Base-by-base conservation (phyloP, 305 asterid species). In the Fraxinus ornus region DNA sequence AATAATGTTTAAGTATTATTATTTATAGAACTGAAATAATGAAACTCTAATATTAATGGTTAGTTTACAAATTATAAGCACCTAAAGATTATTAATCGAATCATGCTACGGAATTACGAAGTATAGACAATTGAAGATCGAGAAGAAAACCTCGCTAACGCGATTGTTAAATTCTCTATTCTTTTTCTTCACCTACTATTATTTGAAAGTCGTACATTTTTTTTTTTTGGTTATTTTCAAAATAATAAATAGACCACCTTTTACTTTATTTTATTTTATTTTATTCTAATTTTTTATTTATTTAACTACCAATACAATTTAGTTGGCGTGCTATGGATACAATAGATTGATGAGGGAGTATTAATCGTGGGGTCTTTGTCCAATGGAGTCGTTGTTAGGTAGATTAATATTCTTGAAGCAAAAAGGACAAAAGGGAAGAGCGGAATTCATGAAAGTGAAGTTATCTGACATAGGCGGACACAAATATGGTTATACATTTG, bases 361-460 rank as follows among this genome's bases (percentile, higher is more conserved):
- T 37, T 7, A 47, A 47, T 21, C 71, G 73, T 72, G 39, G 75
- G 57, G 72, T 9, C 28, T 17, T 41, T 72, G 47, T 81, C 80
- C 13, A 74, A 36, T 57, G 87, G 76, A 79, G 88, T 83, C 64
- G 87, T 83, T 85, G 88, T 72, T 82, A 36, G 85, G 79, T 84
- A 28, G 83, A 33, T 78, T 79, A 78, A 24, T 2, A 52, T 52
- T 52, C 5, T 17, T 73, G 57, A 44, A 78, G 35, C 78, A 83
- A 17, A 55, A 86, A 52, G 24, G 64, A 52, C 64, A 5, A 52
- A 52, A 49, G 8, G 64, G 24, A 5, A n/a, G 64, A n/a, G 24
- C 0, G 64, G 24, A 75, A 66, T 75, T 77, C 62, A 80, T 49
- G 79, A 2, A n/a, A 19, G 28, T 5, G 68, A 6, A 57, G 68